Evolutionary conservation across 768 basidiomycete genomes (phyloP).

Genomic region (Mycena sanguinolenta): DNA sequence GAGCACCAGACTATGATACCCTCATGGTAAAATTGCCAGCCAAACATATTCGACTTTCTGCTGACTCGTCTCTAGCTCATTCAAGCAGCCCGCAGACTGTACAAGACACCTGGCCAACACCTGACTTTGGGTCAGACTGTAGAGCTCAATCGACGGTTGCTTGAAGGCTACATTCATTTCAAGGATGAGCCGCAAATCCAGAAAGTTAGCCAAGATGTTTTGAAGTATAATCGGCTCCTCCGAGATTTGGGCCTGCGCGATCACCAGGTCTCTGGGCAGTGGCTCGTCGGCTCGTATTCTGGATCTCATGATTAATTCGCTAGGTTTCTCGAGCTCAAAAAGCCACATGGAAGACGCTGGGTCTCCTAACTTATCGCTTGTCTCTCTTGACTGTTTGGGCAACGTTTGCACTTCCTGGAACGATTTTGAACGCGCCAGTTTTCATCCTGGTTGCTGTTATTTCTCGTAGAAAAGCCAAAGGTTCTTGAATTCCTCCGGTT

Average conservation of each 20-base stretch:
- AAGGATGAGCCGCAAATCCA: constrained; percentile 92
- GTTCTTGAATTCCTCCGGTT: constrained; percentile 49
- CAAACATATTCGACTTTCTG: neutral
- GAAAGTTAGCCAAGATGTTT: constrained; percentile 80
- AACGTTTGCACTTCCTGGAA: constrained; percentile 87
- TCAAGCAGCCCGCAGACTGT: constrained; percentile 92
- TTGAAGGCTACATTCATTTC: constrained; percentile 93
- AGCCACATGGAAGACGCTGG: constrained; percentile 87
- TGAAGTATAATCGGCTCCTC: constrained; percentile 90
- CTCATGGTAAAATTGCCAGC: constrained; percentile 78
- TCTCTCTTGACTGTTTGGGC: constrained; percentile 85
- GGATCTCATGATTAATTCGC: constrained; percentile 3
- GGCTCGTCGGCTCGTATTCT: constrained; percentile 3
- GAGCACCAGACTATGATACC: constrained; percentile 97
- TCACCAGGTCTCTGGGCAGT: constrained; percentile 75
- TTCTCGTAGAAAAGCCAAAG: constrained; percentile 89
- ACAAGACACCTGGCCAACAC: constrained; percentile 94
- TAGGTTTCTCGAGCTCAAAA: constrained; percentile 90
- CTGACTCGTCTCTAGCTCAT: constrained; percentile 72
- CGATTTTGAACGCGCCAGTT: constrained; percentile 91
- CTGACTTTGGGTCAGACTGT: constrained; percentile 96
- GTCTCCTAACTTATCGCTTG: constrained; percentile 86
- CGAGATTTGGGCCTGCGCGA: constrained; percentile 93
- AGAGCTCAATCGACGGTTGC: constrained; percentile 90
- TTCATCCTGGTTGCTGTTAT: constrained; percentile 92